Base-by-base conservation (phyloP, 306 rosid genomes). In the Vigna trinervia region DNA sequence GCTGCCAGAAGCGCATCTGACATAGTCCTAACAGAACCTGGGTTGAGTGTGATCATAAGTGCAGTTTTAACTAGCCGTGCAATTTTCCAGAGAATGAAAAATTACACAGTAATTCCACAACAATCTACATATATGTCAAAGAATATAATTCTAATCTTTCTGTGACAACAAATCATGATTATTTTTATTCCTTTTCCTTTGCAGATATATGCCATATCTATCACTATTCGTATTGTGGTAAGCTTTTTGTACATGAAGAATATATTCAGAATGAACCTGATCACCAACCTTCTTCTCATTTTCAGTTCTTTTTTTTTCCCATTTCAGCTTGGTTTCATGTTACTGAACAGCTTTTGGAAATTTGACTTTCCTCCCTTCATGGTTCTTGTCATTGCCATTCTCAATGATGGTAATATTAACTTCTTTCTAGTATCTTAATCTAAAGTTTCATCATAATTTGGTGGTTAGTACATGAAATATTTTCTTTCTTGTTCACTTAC, bases 171-270 rank as follows among this genome's bases (percentile, higher is more conserved):
- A 78, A 39, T 64, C 38, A 57, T 65, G 38, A 82, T 13, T 63
- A 19, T 26, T 68, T 32, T 30, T 3, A 47, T 45, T 47, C 12
- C 65, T 69, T 57, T 56, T 56, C 12, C 60, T 22, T 51, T 71
- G 23, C 89, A 89, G 94, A 91, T 89, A 86, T 91, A 91, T 80
- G 97, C 97, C 48, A 89, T 91, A 56, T 91, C 97, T 9, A 89
- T 91, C 81, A 91, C 92, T 71, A 89, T 88, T 11, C 91, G 97
- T 86, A 91, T 91, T 32, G 90, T 91, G 91, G 94, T 91, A 84
- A 88, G 87, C 52, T 56, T 36, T 43, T 32, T 71, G 46, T 26
- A 11, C 62, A 43, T 19, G 20, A 61, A 23, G 41, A 66, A 56
- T 61, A 47, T 68, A 62, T 78, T 74, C 64, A 60, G 15, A 78